Conservation (phyloP, 768 basidiomycete genomes). For the Lactarius hatsudake region DNA sequence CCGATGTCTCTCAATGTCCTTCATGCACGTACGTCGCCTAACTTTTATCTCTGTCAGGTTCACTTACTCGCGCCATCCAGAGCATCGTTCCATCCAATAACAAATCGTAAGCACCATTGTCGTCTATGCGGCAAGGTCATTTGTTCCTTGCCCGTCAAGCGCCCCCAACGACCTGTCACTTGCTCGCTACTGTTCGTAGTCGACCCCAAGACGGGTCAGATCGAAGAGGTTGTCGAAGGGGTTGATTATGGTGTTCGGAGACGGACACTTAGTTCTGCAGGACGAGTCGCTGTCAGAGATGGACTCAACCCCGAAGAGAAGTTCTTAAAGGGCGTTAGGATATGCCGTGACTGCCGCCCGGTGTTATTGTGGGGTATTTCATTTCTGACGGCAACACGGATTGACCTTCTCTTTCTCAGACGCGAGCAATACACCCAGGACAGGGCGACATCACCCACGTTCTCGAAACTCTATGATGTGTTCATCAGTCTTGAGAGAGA, state of each 20-base stretch:
- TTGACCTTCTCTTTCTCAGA: conserved; percentile 38
- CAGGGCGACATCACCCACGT: conserved; percentile 12
- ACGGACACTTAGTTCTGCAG: conserved; percentile 36
- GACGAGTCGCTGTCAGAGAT: conserved; percentile 32
- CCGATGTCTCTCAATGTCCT: conserved; percentile 72
- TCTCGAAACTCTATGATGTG: conserved; percentile 40
- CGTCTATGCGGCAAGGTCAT: conserved; percentile 90
- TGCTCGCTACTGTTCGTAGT: conserved; percentile 86
- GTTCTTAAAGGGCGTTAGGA: conserved; percentile 83
- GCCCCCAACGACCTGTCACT: conserved; percentile 56
- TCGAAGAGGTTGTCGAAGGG: conserved; percentile 83
- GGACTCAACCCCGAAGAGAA: conserved; percentile 64
- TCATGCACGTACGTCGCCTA: conserved; percentile 69
- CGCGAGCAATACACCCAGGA: conserved; percentile 80
- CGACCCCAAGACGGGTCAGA: conserved; percentile 70
- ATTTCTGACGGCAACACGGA: background rate
- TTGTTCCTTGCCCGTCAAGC: conserved; percentile 82
- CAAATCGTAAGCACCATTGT: conserved; percentile 95
- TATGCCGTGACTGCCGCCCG: conserved; percentile 81
- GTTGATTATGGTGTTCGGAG: conserved; percentile 79
- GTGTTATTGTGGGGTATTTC: conserved; percentile 64
- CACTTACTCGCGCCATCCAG: conserved; percentile 32
- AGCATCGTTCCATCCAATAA: conserved; percentile 80
- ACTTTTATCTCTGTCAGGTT: background rate
- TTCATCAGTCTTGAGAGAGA: conserved; percentile 79